These are phyloP conservation scores for Hypericum perforatum DNA, from an alignment of 345 rosid genomes.

Conservation along the genomic window DNA sequence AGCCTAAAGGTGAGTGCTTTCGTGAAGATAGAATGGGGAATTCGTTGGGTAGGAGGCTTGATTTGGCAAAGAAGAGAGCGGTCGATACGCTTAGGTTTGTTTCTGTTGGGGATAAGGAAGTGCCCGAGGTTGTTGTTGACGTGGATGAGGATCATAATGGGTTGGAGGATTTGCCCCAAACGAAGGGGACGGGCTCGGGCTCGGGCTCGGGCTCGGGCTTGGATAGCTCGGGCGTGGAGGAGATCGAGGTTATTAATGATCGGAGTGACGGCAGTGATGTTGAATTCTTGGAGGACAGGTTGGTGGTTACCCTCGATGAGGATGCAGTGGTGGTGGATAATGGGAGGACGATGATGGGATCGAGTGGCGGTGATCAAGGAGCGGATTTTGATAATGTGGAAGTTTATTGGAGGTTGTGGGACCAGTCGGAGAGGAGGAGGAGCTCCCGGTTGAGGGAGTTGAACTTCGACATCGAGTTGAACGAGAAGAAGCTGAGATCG, in stretches of 20 bases:
- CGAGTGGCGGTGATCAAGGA: slow-evolving; percentile 28
- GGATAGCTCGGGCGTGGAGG: slow-evolving; percentile 51
- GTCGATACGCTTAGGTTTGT: slow-evolving; percentile 31
- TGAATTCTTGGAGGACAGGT: slow-evolving; percentile 28
- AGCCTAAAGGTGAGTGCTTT: slow-evolving; percentile 11
- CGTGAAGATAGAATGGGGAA: slow-evolving; percentile 26
- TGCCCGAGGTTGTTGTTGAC: slow-evolving; percentile 32
- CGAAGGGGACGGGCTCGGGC: slow-evolving; percentile 10
- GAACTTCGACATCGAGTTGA: slow-evolving; percentile 47
- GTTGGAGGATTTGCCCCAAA: no score
- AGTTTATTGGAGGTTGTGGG: slow-evolving; percentile 57
- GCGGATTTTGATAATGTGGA: slow-evolving; percentile 22
- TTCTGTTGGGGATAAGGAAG: slow-evolving; percentile 23
- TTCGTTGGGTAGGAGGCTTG: slow-evolving; percentile 19
- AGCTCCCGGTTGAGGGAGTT: slow-evolving; percentile 32
- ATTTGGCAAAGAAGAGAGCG: slow-evolving; percentile 32
- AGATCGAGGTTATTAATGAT: slow-evolving; percentile 23
- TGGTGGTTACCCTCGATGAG: slow-evolving; percentile 36
- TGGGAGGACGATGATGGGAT: slow-evolving; percentile 32
- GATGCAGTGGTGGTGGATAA: slow-evolving; percentile 28
- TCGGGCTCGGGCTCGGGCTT: slow-evolving; percentile 24
- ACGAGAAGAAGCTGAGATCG: slow-evolving; percentile 31
- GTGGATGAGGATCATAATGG: slow-evolving; percentile 14
- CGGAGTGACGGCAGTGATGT: slow-evolving; percentile 13
- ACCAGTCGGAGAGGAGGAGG: slow-evolving; percentile 37